Evolutionary conservation across 768 basidiomycete species (phyloP).

Genomic region (Sutorius australiensis): DNA sequence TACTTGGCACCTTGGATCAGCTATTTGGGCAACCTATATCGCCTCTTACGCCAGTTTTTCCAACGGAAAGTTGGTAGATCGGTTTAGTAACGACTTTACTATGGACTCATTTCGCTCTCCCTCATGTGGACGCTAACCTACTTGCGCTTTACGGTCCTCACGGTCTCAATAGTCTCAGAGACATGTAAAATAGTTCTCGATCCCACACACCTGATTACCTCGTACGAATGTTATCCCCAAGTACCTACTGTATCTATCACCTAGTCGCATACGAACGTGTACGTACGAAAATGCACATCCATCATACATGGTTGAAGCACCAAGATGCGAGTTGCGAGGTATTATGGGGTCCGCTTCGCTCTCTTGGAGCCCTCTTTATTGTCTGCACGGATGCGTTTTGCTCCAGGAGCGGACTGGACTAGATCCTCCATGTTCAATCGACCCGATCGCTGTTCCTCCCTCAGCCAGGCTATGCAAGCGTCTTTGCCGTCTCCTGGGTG

Average conservation of each 20-base stretch:
- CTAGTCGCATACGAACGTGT: not conserved
- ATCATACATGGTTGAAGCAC: not conserved
- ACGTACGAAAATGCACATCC: constrained; percentile 1
- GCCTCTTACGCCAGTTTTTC: constrained; percentile 16
- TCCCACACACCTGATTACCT: constrained; percentile 6
- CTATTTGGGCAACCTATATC: constrained; percentile 30
- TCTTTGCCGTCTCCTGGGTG: constrained; percentile 64
- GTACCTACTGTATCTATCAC: constrained; percentile 24
- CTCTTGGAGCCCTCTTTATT: constrained; percentile 28
- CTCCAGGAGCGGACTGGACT: constrained; percentile 12
- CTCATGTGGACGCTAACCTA: not conserved
- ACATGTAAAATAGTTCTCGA: constrained; percentile 1
- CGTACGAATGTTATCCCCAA: constrained; percentile 4
- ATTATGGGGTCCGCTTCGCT: constrained; percentile 23
- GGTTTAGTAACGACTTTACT: not conserved
- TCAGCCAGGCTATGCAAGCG: constrained; percentile 69
- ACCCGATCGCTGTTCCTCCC: constrained; percentile 48
- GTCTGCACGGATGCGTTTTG: constrained; percentile 25
- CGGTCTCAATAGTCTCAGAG: constrained; percentile 1
- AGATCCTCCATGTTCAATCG: constrained; percentile 35
- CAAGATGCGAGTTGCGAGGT: not conserved
- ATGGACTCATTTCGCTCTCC: not conserved
- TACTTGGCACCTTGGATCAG: constrained; percentile 26
- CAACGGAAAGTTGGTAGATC: constrained; percentile 15
- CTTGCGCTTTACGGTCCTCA: not conserved